These are phyloP conservation scores for Musa beccarii DNA, from an alignment of 176 grass and related monocot genomes.

Conservation along the genomic window DNA sequence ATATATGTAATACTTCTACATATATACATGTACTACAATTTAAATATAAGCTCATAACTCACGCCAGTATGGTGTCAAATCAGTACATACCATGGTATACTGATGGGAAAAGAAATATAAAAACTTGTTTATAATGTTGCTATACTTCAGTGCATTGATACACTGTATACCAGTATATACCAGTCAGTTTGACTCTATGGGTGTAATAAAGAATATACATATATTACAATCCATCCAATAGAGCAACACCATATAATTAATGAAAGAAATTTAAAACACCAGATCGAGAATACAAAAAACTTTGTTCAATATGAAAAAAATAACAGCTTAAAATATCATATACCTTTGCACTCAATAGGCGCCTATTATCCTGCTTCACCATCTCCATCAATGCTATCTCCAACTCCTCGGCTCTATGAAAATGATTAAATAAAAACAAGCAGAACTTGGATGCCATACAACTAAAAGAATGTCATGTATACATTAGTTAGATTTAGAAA, in stretches of 20 bases:
- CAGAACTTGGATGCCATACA: not conserved
- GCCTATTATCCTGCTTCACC: conserved; percentile 95
- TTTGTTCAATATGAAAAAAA: not conserved
- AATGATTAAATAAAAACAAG: conserved; percentile 20
- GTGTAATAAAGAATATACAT: not conserved
- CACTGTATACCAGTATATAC: not conserved
- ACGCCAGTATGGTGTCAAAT: too few relatives aligned
- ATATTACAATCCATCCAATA: not conserved
- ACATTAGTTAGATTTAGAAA: not conserved
- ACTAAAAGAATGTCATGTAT: too few relatives aligned
- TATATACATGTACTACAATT: too few relatives aligned
- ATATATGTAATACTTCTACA: too few relatives aligned
- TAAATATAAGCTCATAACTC: too few relatives aligned
- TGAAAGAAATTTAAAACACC: not conserved
- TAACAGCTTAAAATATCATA: not conserved
- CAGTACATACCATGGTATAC: too few relatives aligned
- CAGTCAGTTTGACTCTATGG: not conserved
- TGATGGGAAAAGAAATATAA: too few relatives aligned
- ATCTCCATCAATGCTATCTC: conserved; percentile 98
- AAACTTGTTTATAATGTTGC: too few relatives aligned
- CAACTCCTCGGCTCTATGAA: conserved; percentile 79
- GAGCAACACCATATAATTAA: not conserved
- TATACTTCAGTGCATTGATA: not conserved
- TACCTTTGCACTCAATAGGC: conserved; percentile 86
- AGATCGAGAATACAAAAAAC: not conserved